Conservation (phyloP, 1,284 basidiomycete genomes). For the Papiliotrema terrestris region DNA sequence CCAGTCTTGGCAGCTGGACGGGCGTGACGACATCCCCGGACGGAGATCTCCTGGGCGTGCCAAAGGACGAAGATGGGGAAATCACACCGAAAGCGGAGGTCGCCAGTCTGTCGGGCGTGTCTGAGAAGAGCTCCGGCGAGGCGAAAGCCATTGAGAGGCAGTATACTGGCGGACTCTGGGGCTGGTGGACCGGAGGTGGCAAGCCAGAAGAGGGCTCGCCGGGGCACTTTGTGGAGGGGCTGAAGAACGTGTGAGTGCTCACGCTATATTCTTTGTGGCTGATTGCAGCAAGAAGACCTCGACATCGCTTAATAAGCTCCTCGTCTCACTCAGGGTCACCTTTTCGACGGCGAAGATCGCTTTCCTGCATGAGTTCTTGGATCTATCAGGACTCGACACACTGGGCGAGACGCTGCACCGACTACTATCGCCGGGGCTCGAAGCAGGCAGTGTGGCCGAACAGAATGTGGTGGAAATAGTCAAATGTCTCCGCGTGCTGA, state of each 20-base stretch:
- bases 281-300: conserved; percentile 52
- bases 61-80: conserved; percentile 1
- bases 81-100: conserved; percentile 4
- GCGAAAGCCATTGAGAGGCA: conserved; percentile 58
- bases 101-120: conserved; percentile 4
- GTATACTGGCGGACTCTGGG: conserved; percentile 68
- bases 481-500: conserved; percentile 73
- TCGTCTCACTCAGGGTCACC: conserved; percentile 80
- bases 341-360: conserved; percentile 73
- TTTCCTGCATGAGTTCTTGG: conserved; percentile 76
- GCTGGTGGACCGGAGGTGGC: conserved; percentile 55
- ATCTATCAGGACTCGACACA: conserved; percentile 62
- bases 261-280: background rate
- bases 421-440: conserved; percentile 58
- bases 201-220: conserved; percentile 42
- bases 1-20: conserved; percentile 59
- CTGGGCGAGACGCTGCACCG: conserved; percentile 59
- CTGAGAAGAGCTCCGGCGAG: conserved; percentile 14
- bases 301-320: conserved; percentile 66
- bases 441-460: conserved; percentile 64
- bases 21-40: conserved; percentile 13
- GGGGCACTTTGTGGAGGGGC: conserved; percentile 26
- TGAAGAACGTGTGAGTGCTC: conserved; percentile 53
- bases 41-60: conserved; percentile 38
- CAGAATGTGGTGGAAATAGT: conserved; percentile 67